phyloP scores from a whole-genome alignment of 2,329 filamentous ascomycete species.

The Colletotrichum horii region DNA sequence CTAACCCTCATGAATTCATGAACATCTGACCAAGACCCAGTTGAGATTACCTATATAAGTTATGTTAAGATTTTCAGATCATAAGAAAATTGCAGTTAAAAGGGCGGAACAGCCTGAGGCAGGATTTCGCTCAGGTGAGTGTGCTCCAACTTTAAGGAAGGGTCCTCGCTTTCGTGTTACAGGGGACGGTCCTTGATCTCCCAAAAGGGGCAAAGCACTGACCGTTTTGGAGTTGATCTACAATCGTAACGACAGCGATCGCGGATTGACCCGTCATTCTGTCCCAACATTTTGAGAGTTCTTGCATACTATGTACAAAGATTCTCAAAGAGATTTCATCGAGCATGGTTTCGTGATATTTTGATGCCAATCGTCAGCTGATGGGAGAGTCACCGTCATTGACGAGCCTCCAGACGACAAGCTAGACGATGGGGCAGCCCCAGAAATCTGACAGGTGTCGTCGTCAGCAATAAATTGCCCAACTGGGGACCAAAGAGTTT shows the following conservation, averaged over 20 bases:
- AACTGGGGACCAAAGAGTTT: not conserved
- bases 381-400: not conserved
- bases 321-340: not conserved
- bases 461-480: not conserved
- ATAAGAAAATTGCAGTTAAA: not conserved
- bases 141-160: not conserved
- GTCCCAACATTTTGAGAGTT: not conserved
- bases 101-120: not conserved
- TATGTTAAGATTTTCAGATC: not conserved
- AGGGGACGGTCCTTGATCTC: not conserved
- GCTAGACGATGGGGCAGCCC: not conserved
- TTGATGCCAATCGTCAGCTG: not conserved
- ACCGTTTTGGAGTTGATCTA: not conserved
- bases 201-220: not conserved
- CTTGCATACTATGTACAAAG: not conserved
- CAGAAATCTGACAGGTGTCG: not conserved
- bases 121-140: not conserved
- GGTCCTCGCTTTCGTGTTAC: not conserved
- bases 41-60: not conserved
- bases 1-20: not conserved
- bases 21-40: not conserved
- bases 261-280: not conserved
- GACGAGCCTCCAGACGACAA: not conserved
- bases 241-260: not conserved
- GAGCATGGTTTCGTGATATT: not conserved